Conservation (phyloP, 805 yeast species). For the Kodamaea kaohsiungensis region DNA sequence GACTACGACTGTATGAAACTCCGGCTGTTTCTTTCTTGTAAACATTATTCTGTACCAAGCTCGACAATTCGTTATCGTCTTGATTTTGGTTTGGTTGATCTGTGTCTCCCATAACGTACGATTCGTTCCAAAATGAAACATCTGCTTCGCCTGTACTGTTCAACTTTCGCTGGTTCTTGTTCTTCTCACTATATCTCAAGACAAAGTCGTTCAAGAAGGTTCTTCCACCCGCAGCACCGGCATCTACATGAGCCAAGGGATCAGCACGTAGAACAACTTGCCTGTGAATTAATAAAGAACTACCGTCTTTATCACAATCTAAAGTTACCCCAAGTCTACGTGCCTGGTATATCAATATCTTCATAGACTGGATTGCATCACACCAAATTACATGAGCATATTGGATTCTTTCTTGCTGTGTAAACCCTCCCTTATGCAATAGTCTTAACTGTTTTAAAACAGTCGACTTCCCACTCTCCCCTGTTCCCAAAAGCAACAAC, state of each 20-base stretch:
- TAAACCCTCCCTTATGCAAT: constrained; percentile 83
- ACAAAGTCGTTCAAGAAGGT: constrained; percentile 65
- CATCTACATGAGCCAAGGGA: constrained; percentile 62
- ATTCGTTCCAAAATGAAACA: constrained; percentile 22
- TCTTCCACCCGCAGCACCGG: constrained; percentile 66
- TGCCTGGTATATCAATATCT: constrained; percentile 71
- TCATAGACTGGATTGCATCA: constrained; percentile 85
- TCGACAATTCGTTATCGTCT: neutral
- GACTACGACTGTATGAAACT: constrained; percentile 32
- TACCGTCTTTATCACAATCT: constrained; percentile 56
- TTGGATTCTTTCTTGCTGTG: constrained; percentile 73
- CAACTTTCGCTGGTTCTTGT: constrained; percentile 50
- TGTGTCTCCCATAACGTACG: constrained; percentile 4
- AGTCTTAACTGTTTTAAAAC: constrained; percentile 86
- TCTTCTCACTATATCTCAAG: constrained; percentile 56
- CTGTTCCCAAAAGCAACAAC: constrained; percentile 84
- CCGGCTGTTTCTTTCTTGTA: neutral
- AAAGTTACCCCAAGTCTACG: constrained; percentile 61
- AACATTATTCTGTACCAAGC: neutral
- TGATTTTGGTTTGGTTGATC: neutral
- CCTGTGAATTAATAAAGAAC: constrained; percentile 47
- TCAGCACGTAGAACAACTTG: constrained; percentile 55
- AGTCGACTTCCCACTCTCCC: constrained; percentile 93
- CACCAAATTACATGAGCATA: constrained; percentile 91
- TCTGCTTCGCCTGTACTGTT: constrained; percentile 53